Percentiles rank a stretch among this genome's conserved stretches.
These are phyloP conservation scores for Ramaria rubella DNA, from an alignment of 768 basidiomycete species.

Conservation along the genomic window DNA sequence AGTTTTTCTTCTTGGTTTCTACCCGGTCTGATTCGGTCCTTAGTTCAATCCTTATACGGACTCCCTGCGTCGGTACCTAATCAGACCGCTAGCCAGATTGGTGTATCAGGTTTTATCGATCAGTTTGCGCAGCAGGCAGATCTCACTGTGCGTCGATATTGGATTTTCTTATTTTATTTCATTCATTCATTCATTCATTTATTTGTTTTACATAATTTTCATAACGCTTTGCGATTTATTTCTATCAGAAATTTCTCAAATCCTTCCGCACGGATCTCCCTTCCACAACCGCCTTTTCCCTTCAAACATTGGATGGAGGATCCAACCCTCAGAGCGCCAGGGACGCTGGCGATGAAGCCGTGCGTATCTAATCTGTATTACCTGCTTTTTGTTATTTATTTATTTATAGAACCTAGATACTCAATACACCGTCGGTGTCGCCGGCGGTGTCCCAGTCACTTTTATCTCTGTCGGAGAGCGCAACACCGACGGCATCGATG, in stretches of 20 bases:
- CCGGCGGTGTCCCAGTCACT: slow-evolving; percentile 22
- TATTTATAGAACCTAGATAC: slow-evolving; percentile 27
- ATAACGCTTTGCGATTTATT: no score
- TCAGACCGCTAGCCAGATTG: slow-evolving; percentile 20
- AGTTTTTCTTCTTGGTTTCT: not conserved
- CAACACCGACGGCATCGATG: slow-evolving; percentile 17
- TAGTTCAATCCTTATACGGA: slow-evolving; percentile 29
- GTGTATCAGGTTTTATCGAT: slow-evolving; percentile 23
- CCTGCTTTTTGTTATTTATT: not conserved
- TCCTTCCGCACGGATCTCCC: slow-evolving; percentile 12
- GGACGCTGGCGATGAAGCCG: slow-evolving; percentile 12
- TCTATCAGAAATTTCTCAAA: slow-evolving; percentile 7
- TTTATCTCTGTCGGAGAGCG: slow-evolving; percentile 22
- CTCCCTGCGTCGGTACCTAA: slow-evolving; percentile 28
- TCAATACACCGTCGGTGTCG: slow-evolving; percentile 33
- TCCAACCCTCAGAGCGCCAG: slow-evolving; percentile 7
- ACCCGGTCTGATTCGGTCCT: not conserved
- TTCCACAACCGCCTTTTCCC: slow-evolving; percentile 9
- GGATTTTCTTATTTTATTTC: not conserved
- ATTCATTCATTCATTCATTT: not conserved
- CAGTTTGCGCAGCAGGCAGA: slow-evolving; percentile 6
- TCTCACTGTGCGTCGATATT: not conserved
- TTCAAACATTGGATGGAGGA: slow-evolving; percentile 12
- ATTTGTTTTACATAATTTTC: no score
- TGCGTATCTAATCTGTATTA: not conserved